These are phyloP conservation scores for Musa beccarii DNA, from an alignment of 176 grass and related monocot genomes.

Conservation along the genomic window DNA sequence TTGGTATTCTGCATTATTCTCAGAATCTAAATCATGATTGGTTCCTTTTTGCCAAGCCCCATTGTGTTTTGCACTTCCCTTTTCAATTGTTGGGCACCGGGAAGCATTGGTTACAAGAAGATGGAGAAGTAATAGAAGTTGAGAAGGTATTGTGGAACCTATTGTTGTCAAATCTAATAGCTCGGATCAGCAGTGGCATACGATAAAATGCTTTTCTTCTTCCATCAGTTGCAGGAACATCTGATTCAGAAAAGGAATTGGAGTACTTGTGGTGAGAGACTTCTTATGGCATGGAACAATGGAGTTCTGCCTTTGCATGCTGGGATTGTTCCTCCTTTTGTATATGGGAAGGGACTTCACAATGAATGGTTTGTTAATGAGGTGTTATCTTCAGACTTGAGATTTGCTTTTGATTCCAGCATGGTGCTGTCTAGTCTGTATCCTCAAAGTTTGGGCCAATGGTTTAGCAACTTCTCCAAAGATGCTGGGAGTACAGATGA, in stretches of 20 bases:
- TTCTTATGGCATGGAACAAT: constrained; percentile 72
- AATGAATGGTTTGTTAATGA: constrained; percentile 53
- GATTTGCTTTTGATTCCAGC: constrained; percentile 51
- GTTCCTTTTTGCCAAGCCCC: constrained; percentile 55
- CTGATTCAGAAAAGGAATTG: constrained; percentile 19
- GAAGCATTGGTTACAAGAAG: constrained; percentile 29
- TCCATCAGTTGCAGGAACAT: constrained; percentile 43
- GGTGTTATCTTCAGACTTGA: constrained; percentile 63
- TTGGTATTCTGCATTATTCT: constrained; percentile 18
- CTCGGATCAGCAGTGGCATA: neutral
- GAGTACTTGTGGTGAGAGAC: constrained; percentile 23
- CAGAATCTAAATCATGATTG: constrained; percentile 42
- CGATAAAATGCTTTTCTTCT: neutral
- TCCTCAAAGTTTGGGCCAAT: constrained; percentile 30
- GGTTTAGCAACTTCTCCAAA: neutral
- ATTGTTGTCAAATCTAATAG: neutral
- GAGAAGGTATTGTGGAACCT: constrained; percentile 30
- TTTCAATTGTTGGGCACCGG: constrained; percentile 29
- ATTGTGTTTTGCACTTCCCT: constrained; percentile 24
- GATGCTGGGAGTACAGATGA: neutral
- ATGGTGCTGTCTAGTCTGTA: constrained; percentile 38
- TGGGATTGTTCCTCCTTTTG: constrained; percentile 67
- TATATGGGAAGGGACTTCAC: constrained; percentile 49
- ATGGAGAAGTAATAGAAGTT: constrained; percentile 30
- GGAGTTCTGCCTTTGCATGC: constrained; percentile 32